Evolutionary conservation across 1,284 basidiomycete species (phyloP).

Genomic region (Cutaneotrichosporon curvatum): DNA sequence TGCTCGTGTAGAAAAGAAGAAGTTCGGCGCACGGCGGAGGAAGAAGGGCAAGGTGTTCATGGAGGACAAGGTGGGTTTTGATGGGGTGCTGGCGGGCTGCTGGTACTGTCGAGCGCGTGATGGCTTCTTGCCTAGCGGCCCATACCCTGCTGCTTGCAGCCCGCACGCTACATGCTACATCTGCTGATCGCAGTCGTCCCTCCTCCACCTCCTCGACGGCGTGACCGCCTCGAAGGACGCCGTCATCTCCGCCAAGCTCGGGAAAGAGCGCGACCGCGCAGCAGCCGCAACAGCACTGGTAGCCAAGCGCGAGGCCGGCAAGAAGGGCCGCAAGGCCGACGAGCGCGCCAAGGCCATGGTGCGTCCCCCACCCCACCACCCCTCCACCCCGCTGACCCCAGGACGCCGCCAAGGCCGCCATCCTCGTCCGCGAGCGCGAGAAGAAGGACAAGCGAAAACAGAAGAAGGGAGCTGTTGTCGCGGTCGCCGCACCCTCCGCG

Average conservation of each 20-base stretch:
- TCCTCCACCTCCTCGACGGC: slow-evolving; percentile 24
- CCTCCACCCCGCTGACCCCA: too few relatives aligned
- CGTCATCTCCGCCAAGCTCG: slow-evolving; percentile 13
- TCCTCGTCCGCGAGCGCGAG: not conserved
- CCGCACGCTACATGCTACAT: too few relatives aligned
- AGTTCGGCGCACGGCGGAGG: slow-evolving; percentile 13
- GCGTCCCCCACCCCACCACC: slow-evolving; percentile 2
- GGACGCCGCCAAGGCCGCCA: slow-evolving; percentile 6
- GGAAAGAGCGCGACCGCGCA: slow-evolving; percentile 9
- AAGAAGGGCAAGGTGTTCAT: slow-evolving; percentile 42
- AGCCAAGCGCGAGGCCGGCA: slow-evolving; percentile 4
- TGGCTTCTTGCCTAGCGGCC: too few relatives aligned
- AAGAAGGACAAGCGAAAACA: not conserved
- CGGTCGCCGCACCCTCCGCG: not conserved
- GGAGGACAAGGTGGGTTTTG: slow-evolving; percentile 36
- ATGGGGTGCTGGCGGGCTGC: not conserved
- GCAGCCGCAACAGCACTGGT: not conserved
- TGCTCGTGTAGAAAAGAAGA: not conserved
- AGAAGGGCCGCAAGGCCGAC: slow-evolving; percentile 19
- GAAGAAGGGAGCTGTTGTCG: not conserved
- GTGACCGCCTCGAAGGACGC: slow-evolving; percentile 26
- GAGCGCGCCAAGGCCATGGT: slow-evolving; percentile 27
- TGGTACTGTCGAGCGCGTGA: too few relatives aligned
- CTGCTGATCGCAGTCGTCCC: slow-evolving; percentile 1
- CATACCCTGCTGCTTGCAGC: too few relatives aligned